Percentiles rank a stretch among this genome's conserved stretches.
Conservation (phyloP, 208 protist species). For the Acanthamoeba polyphaga region DNA sequence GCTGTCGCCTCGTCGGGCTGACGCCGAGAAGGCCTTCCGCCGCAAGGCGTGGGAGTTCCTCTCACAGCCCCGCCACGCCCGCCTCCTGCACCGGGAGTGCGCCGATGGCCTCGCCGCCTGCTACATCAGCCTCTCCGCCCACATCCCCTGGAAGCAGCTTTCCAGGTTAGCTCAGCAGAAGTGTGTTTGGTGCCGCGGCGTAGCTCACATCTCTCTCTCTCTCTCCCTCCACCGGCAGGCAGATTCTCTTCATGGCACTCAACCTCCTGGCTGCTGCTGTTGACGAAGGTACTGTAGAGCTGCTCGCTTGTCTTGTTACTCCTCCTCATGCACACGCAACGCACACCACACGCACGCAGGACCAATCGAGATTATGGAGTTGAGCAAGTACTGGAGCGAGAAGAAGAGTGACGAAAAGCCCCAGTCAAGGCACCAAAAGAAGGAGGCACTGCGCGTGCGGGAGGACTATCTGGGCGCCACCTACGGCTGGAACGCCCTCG, state of each 20-base stretch:
- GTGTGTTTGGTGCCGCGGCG: not conserved
- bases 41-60: slow-evolving; percentile 11
- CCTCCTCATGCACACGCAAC: not conserved
- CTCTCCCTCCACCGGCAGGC: not conserved
- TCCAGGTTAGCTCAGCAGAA: not conserved
- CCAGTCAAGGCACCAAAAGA: not conserved
- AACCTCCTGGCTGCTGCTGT: slow-evolving; percentile 19
- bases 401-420: slow-evolving; percentile 1
- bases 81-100: not conserved
- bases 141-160: slow-evolving; percentile 44
- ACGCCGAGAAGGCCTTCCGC: slow-evolving; percentile 31
- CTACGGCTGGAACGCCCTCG: slow-evolving; percentile 36
- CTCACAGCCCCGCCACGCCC: not conserved
- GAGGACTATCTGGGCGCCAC: not conserved
- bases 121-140: slow-evolving; percentile 21
- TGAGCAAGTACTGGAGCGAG: slow-evolving; percentile 34
- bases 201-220: not conserved
- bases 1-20: not conserved
- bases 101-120: slow-evolving; percentile 26
- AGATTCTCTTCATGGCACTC: slow-evolving; percentile 25
- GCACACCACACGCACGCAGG: not conserved
- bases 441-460: not conserved
- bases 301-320: not conserved
- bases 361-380: not conserved
- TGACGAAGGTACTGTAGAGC: not conserved